phyloP scores from a whole-genome alignment of 495 filamentous ascomycete genomes.

The Filosporella fistucella region DNA sequence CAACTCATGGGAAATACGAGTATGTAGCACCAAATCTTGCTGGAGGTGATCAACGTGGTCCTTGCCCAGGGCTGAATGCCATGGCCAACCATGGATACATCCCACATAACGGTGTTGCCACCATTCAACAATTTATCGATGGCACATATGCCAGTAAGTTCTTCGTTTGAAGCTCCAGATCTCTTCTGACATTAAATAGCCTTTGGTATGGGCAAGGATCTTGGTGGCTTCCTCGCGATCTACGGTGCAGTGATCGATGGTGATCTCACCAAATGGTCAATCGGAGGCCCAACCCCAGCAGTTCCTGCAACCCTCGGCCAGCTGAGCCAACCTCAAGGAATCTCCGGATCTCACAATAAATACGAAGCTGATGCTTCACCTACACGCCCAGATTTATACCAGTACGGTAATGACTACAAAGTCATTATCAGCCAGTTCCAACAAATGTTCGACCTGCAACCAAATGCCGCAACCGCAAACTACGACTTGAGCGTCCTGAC shows the following conservation, averaged over 20 bases:
- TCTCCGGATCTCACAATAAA: slow-evolving; percentile 17
- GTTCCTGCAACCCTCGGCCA: slow-evolving; percentile 1
- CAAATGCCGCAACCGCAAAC: slow-evolving; percentile 12
- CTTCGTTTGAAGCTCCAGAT: not conserved
- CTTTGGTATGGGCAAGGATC: slow-evolving; percentile 46
- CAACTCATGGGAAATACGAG: slow-evolving; percentile 30
- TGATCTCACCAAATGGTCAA: slow-evolving; percentile 20
- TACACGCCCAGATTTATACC: slow-evolving; percentile 7
- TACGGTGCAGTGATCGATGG: slow-evolving; percentile 50
- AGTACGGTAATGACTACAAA: slow-evolving; percentile 9
- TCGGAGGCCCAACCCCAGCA: slow-evolving; percentile 12
- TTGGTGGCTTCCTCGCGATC: slow-evolving; percentile 42
- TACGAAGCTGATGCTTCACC: slow-evolving; percentile 29
- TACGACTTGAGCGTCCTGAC: slow-evolving; percentile 14
- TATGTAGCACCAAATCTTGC: slow-evolving; percentile 35
- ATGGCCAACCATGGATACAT: slow-evolving; percentile 50
- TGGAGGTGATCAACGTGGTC: slow-evolving; percentile 37
- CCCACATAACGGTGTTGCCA: slow-evolving; percentile 44
- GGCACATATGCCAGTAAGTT: slow-evolving; percentile 11
- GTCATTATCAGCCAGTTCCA: slow-evolving; percentile 6
- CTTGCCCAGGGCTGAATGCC: slow-evolving; percentile 47
- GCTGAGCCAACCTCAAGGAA: slow-evolving; percentile 12
- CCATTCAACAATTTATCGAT: slow-evolving; percentile 31
- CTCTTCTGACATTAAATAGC: slow-evolving; percentile 22
- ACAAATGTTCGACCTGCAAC: slow-evolving; percentile 10